Conservation (phyloP, 2,329 filamentous ascomycete genomes). For the Stachybotrys elegans region DNA sequence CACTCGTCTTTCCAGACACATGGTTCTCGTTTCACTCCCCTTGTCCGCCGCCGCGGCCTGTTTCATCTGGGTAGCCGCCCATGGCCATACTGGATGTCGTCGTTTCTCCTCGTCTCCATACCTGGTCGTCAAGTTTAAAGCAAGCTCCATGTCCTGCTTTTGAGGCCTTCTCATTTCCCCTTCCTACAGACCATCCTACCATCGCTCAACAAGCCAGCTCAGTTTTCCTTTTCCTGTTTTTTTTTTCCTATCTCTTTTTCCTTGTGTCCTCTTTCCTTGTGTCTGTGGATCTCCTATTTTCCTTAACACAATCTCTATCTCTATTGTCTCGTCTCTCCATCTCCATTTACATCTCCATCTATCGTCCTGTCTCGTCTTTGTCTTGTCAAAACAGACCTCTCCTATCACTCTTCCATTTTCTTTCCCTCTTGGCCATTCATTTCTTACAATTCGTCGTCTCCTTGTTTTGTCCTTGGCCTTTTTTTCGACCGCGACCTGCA, state of each 20-base stretch:
- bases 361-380: neutral
- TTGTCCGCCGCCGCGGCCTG: constrained; percentile 15
- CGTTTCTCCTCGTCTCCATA: constrained; percentile 13
- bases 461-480: no score
- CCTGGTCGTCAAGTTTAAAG: constrained; percentile 22
- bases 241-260: constrained; percentile 19
- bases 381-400: neutral
- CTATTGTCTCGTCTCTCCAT: constrained; percentile 8
- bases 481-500: no score
- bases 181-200: constrained; percentile 16
- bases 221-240: constrained; percentile 14
- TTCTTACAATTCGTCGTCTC: neutral
- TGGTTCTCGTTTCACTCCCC: constrained; percentile 45
- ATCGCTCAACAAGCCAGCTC: constrained; percentile 18
- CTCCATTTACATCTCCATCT: neutral
- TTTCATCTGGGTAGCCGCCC: constrained; percentile 25
- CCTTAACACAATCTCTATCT: constrained; percentile 11
- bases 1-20: constrained; percentile 44
- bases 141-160: constrained; percentile 22
- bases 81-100: constrained; percentile 22
- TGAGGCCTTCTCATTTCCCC: constrained; percentile 4
- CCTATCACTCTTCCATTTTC: neutral
- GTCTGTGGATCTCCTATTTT: constrained; percentile 15
- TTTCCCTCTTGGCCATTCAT: neutral
- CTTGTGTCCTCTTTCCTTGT: constrained; percentile 19